Evolutionary conservation across 164 flowering plant genomes (phyloP).

Genomic region (Magnolia kwangsiensis): DNA sequence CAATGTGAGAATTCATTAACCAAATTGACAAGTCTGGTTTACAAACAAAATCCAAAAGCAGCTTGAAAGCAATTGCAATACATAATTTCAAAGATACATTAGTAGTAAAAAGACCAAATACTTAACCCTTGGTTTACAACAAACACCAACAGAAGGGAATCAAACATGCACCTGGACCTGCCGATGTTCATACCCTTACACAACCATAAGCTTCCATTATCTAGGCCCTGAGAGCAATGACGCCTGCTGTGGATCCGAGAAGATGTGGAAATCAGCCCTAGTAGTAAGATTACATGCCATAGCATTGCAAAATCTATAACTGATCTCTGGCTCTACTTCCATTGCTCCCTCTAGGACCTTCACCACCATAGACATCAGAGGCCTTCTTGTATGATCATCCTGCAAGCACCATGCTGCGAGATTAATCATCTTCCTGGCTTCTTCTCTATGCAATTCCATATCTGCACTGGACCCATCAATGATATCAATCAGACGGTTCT

Average conservation of each 20-base stretch:
- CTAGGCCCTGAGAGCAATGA: slow-evolving; percentile 3
- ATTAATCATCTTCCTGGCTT: slow-evolving; percentile 1
- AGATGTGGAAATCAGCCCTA: background rate
- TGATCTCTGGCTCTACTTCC: background rate
- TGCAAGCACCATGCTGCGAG: slow-evolving; percentile 10
- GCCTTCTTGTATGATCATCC: slow-evolving; percentile 7
- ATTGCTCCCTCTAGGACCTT: slow-evolving; percentile 11
- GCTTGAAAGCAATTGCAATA: too few relatives aligned
- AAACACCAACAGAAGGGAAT: too few relatives aligned
- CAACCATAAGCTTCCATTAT: background rate
- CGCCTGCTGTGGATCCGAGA: background rate
- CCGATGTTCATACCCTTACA: background rate
- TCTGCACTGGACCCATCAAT: background rate
- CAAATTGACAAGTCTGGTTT: too few relatives aligned
- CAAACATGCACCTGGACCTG: too few relatives aligned
- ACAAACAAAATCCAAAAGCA: too few relatives aligned
- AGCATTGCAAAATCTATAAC: background rate
- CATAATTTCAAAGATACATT: too few relatives aligned
- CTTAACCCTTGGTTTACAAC: too few relatives aligned
- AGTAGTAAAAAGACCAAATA: too few relatives aligned
- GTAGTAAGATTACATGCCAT: background rate
- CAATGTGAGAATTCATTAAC: too few relatives aligned
- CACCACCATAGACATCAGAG: slow-evolving; percentile 13
- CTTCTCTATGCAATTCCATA: slow-evolving; percentile 4
- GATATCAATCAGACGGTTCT: background rate